A percentile compares a stretch with the other conserved stretches of the same genome.
Conservation (phyloP, 2,329 filamentous ascomycete genomes). For the Aureobasidium zeae region DNA sequence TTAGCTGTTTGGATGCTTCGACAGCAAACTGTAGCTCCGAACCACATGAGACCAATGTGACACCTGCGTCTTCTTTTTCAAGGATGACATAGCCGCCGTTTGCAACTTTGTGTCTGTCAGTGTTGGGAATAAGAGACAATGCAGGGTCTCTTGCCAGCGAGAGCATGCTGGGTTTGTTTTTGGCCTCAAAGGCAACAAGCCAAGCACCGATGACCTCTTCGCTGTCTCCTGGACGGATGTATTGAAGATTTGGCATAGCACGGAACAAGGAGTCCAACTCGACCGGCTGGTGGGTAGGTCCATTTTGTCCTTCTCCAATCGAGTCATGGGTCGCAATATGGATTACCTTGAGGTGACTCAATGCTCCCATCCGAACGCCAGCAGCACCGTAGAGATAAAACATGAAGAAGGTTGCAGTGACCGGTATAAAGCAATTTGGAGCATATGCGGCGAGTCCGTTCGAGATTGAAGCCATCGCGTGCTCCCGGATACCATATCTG, state of each 20-base stretch:
- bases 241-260: conserved; percentile 53
- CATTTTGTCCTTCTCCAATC: conserved; percentile 51
- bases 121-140: conserved; percentile 24
- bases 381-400: conserved; percentile 53
- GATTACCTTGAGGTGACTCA: conserved; percentile 47
- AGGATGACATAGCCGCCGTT: conserved; percentile 28
- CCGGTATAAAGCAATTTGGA: conserved; percentile 46
- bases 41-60: conserved; percentile 37
- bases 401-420: conserved; percentile 55
- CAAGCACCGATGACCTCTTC: conserved; percentile 51
- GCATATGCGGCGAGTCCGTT: conserved; percentile 52
- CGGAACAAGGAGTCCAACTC: conserved; percentile 49
- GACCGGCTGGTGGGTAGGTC: conserved; percentile 55
- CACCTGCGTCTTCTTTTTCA: conserved; percentile 21
- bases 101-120: conserved; percentile 25
- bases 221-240: conserved; percentile 51
- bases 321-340: conserved; percentile 55
- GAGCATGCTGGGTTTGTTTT: conserved; percentile 39
- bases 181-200: conserved; percentile 38
- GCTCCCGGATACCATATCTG: conserved; percentile 31
- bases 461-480: conserved; percentile 31
- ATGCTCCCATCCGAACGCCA: conserved; percentile 51
- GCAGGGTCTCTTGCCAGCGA: conserved; percentile 39
- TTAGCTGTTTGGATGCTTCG: conserved; percentile 27
- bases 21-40: conserved; percentile 37